Evolutionary conservation across 768 basidiomycete species (phyloP).

Genomic region (Tulasnella sp.): DNA sequence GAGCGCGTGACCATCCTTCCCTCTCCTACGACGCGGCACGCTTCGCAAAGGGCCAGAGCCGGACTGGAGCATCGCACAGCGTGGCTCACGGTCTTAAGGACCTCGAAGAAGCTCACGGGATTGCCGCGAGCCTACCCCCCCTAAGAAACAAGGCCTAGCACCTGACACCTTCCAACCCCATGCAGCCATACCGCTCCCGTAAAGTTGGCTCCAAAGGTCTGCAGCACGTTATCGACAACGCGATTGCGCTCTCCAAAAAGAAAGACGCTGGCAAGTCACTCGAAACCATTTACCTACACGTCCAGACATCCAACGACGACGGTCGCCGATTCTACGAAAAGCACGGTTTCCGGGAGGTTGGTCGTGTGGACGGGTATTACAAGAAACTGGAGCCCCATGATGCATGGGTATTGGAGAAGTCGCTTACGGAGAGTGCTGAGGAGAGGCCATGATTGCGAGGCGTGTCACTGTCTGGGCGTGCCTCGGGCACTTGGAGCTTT

Average conservation of each 20-base stretch:
- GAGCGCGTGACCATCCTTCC: constrained; percentile 29
- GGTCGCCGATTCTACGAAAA: constrained; percentile 78
- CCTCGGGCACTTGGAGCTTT: background rate
- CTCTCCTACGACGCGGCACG: background rate
- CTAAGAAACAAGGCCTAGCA: background rate
- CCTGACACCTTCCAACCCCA: background rate
- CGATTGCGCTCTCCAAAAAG: constrained; percentile 26
- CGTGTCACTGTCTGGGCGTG: background rate
- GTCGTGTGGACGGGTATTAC: constrained; percentile 69
- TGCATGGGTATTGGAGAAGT: constrained; percentile 72
- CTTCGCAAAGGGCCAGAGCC: background rate
- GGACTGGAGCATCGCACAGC: background rate
- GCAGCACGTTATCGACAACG: constrained; percentile 47
- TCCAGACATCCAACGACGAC: constrained; percentile 70
- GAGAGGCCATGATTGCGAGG: background rate
- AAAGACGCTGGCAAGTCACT: background rate
- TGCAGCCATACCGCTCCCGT: constrained; percentile 76
- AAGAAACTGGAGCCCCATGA: constrained; percentile 78
- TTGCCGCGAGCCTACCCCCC: background rate
- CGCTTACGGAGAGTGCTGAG: constrained; percentile 5
- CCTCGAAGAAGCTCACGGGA: background rate
- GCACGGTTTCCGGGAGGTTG: constrained; percentile 67
- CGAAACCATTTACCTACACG: constrained; percentile 73
- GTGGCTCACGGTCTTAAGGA: background rate
- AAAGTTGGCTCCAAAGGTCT: constrained; percentile 66